These are phyloP conservation scores for Amauroascus niger DNA, from an alignment of 2,329 filamentous ascomycete genomes.

Conservation along the genomic window DNA sequence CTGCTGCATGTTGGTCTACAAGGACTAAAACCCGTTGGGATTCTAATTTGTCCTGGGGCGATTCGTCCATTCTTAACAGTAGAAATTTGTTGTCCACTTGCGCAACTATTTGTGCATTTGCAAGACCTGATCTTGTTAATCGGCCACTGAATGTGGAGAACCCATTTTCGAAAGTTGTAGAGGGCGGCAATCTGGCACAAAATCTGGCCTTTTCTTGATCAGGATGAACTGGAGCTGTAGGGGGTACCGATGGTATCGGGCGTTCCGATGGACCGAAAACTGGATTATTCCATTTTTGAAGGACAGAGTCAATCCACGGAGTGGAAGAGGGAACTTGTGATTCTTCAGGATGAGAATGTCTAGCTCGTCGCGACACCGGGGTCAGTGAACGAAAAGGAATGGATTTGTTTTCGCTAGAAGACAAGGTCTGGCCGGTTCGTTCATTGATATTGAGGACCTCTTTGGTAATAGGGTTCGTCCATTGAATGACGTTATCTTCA, in stretches of 20 bases:
- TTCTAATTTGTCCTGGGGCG: background rate
- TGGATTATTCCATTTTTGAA: conserved; percentile 64
- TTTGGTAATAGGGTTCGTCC: conserved; percentile 53
- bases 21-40: conserved; percentile 50
- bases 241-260: conserved; percentile 30
- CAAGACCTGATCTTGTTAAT: conserved; percentile 55
- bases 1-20: conserved; percentile 89
- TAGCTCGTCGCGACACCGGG: background rate
- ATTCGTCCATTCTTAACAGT: conserved; percentile 44
- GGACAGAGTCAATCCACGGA: conserved; percentile 53
- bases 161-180: background rate
- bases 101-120: conserved; percentile 55
- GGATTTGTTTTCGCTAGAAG: conserved; percentile 12
- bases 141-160: conserved; percentile 11
- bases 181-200: background rate
- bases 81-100: conserved; percentile 92
- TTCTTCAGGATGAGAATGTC: background rate
- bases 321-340: conserved; percentile 11
- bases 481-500: conserved; percentile 34
- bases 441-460: conserved; percentile 26
- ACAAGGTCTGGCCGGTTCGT: conserved; percentile 28
- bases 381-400: conserved; percentile 15
- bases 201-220: background rate
- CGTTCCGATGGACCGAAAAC: conserved; percentile 51
- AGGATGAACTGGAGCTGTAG: background rate